Conservation (phyloP, 2,329 filamentous ascomycete species). For the Pseudogymnoascus sp. region DNA sequence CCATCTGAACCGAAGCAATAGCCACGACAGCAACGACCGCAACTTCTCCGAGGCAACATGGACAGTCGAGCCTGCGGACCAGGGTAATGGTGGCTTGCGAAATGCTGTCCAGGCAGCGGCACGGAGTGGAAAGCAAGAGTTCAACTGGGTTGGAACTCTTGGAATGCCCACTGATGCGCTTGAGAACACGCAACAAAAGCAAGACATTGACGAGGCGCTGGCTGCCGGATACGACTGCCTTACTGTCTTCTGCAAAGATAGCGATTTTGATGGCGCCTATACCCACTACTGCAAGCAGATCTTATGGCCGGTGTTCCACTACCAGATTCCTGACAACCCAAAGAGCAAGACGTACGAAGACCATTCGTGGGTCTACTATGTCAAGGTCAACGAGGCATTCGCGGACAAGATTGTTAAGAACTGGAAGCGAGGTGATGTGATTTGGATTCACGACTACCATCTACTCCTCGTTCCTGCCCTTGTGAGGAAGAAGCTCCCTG, state of each 20-base stretch:
- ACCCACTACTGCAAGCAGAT: slow-evolving; percentile 97
- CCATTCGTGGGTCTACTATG: slow-evolving; percentile 93
- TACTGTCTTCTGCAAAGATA: slow-evolving; percentile 79
- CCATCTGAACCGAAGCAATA: slow-evolving; percentile 47
- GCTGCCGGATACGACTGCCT: slow-evolving; percentile 76
- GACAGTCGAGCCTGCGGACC: slow-evolving; percentile 75
- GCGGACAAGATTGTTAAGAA: slow-evolving; percentile 83
- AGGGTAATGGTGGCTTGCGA: slow-evolving; percentile 85
- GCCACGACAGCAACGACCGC: slow-evolving; percentile 58
- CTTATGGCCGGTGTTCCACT: slow-evolving; percentile 95
- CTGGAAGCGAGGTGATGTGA: slow-evolving; percentile 86
- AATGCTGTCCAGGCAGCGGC: slow-evolving; percentile 78
- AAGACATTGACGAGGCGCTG: slow-evolving; percentile 75
- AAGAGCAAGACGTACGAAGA: slow-evolving; percentile 98
- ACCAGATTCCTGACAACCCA: slow-evolving; percentile 94
- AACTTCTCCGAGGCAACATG: slow-evolving; percentile 73
- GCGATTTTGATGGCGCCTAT: slow-evolving; percentile 91
- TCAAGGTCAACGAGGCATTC: slow-evolving; percentile 86
- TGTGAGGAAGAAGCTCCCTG: slow-evolving; percentile 81
- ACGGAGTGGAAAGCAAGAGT: slow-evolving; percentile 61
- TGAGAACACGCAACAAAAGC: slow-evolving; percentile 62
- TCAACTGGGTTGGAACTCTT: slow-evolving; percentile 85
- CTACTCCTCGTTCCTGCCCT: slow-evolving; percentile 80
- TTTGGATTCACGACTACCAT: slow-evolving; percentile 97
- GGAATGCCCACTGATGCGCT: slow-evolving; percentile 91